phyloP scores from a whole-genome alignment of 805 yeast genomes.

The Saturnispora zaruensis region DNA sequence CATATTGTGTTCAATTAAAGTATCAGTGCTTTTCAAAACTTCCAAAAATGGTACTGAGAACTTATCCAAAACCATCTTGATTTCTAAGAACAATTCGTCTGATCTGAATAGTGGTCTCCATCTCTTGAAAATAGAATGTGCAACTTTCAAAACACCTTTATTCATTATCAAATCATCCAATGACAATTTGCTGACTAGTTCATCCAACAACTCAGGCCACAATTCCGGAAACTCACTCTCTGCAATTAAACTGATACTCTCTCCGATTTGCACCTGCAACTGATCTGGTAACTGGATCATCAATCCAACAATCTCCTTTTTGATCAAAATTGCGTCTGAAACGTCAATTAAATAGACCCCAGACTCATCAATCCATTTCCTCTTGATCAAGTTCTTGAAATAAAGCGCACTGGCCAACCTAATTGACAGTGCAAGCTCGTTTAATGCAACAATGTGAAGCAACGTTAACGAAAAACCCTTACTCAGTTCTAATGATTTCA shows the following conservation, averaged over 20 bases:
- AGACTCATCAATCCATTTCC: slow-evolving; percentile 86
- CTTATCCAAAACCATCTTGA: slow-evolving; percentile 74
- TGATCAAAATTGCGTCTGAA: slow-evolving; percentile 59
- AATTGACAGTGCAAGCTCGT: slow-evolving; percentile 42
- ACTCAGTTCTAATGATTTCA: slow-evolving; percentile 52
- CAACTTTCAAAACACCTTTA: slow-evolving; percentile 81
- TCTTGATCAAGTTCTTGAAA: slow-evolving; percentile 76
- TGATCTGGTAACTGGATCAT: slow-evolving; percentile 77
- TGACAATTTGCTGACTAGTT: slow-evolving; percentile 59
- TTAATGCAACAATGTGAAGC: slow-evolving; percentile 67
- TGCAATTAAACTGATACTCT: slow-evolving; percentile 85
- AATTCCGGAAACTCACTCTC: slow-evolving; percentile 90
- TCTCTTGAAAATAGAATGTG: slow-evolving; percentile 91
- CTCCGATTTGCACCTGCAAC: slow-evolving; percentile 90
- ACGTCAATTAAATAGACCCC: slow-evolving; percentile 62
- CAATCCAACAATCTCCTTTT: slow-evolving; percentile 68
- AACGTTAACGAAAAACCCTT: slow-evolving; percentile 72
- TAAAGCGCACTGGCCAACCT: slow-evolving; percentile 85
- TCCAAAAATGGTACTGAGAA: slow-evolving; percentile 72
- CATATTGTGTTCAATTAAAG: slow-evolving; percentile 40
- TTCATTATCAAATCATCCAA: slow-evolving; percentile 61
- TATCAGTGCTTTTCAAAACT: slow-evolving; percentile 62
- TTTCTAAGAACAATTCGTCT: slow-evolving; percentile 81
- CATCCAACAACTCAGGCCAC: slow-evolving; percentile 75
- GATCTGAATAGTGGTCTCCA: slow-evolving; percentile 95